Evolutionary conservation across 1,284 basidiomycete genomes (phyloP).

Genomic region (Athelia sp.): DNA sequence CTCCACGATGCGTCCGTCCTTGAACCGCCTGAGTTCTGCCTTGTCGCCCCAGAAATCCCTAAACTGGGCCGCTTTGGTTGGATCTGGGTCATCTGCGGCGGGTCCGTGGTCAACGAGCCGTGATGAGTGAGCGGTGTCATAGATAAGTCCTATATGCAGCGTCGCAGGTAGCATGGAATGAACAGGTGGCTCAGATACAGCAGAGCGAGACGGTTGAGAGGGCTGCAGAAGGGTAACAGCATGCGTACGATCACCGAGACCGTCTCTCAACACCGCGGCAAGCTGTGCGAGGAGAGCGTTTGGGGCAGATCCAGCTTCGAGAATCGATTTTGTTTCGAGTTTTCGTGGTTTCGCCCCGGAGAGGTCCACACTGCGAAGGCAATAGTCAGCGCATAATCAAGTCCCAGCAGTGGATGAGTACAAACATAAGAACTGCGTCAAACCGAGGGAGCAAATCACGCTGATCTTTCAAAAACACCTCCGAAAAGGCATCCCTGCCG

Average conservation of each 20-base stretch:
- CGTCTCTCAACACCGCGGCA: slow-evolving; percentile 52
- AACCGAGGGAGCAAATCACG: slow-evolving; percentile 57
- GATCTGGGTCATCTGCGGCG: slow-evolving; percentile 56
- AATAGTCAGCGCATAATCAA: slow-evolving; percentile 4
- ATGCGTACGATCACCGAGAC: slow-evolving; percentile 66
- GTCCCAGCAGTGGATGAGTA: neutral
- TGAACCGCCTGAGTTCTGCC: slow-evolving; percentile 94
- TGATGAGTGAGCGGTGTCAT: slow-evolving; percentile 68
- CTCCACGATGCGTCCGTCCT: slow-evolving; percentile 90
- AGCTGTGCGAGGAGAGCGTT: slow-evolving; percentile 55
- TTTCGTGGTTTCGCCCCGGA: slow-evolving; percentile 42
- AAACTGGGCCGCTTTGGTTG: slow-evolving; percentile 58
- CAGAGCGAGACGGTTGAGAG: slow-evolving; percentile 36
- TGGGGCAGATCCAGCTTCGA: slow-evolving; percentile 60
- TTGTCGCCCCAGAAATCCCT: slow-evolving; percentile 88
- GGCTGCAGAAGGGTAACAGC: slow-evolving; percentile 56
- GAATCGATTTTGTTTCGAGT: slow-evolving; percentile 36
- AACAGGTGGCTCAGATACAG: slow-evolving; percentile 36
- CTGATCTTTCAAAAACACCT: slow-evolving; percentile 70
- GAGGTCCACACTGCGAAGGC: slow-evolving; percentile 52
- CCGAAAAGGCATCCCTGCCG: slow-evolving; percentile 65
- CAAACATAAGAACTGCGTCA: slow-evolving; percentile 58
- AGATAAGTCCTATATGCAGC: slow-evolving; percentile 69
- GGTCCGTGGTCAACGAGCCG: slow-evolving; percentile 90
- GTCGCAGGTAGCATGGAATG: slow-evolving; percentile 41